Percentiles rank a stretch among this genome's conserved stretches.
These are phyloP conservation scores for Ustilago loliicola DNA, from an alignment of 1,284 basidiomycete species.

Conservation along the genomic window DNA sequence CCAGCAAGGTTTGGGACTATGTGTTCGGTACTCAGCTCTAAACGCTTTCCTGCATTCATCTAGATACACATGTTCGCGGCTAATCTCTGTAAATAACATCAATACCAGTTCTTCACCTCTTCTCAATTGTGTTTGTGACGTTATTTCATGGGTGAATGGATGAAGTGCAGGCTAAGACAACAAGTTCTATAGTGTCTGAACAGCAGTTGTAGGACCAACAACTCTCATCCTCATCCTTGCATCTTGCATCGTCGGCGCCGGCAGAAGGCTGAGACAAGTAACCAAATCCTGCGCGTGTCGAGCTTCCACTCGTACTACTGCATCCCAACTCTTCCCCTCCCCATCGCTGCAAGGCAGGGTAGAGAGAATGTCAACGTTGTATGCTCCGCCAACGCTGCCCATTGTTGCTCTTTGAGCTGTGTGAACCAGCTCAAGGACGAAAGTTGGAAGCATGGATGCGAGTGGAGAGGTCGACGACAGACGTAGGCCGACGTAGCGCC, in stretches of 20 bases:
- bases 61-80: neutral
- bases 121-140: neutral
- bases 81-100: neutral
- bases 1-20: conserved; percentile 92
- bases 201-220: conserved; percentile 32
- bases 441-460: conserved; percentile 10
- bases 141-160: neutral
- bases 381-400: conserved; percentile 49
- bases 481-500: conserved; percentile 36
- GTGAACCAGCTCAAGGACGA: conserved; percentile 32
- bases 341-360: conserved; percentile 7
- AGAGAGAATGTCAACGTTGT: conserved; percentile 53
- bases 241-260: conserved; percentile 17
- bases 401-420: conserved; percentile 37
- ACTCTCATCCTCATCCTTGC: conserved; percentile 16
- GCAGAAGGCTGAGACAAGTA: conserved; percentile 28
- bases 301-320: conserved; percentile 25
- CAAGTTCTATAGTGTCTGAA: conserved; percentile 30
- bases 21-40: conserved; percentile 82
- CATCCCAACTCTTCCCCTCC: conserved; percentile 15
- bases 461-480: conserved; percentile 13
- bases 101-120: neutral
- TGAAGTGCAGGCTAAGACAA: neutral
- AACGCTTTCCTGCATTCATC: neutral
- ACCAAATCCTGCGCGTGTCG: conserved; percentile 31